Base-by-base conservation (phyloP, 495 filamentous ascomycete genomes). In the Amorphotheca resinae region DNA sequence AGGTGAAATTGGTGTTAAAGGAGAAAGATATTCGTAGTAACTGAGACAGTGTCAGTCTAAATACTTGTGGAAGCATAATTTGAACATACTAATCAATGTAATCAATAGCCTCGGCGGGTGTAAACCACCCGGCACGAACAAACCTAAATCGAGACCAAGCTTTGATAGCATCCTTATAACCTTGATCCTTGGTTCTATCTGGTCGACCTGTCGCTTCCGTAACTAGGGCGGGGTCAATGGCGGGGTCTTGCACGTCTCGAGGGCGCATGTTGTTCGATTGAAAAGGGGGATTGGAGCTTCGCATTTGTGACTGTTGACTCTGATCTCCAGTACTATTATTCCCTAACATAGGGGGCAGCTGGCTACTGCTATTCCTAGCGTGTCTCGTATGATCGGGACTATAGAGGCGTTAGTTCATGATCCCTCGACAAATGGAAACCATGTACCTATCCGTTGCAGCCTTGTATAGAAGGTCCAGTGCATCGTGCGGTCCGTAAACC, bases 61-160 rank as follows among this genome's bases (percentile, higher is more conserved):
- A 9, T n/a, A 16, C 14, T 11, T 15, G 34, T 1, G 5, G 23
- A 2, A 23, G 28, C 34, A 22, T 14, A 33, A 48, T 40, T 26
- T 11, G 15, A 15, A 53, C 74, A 53, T 70, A 91, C 80, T 95
- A 96, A 56, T 83, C 78, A 50, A 98, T 82, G 56, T 95, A 98
- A 21, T 75, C 78, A 58, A 96, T 85, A 1, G 83, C 88, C 59
- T 98, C 91, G 50, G 79, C 75, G 1, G 89, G 85, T 0, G 87
- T 94, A 53, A 98, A 88, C 91, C 91, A 98, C 16, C 91, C 91
- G 6, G 85, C 87, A 38, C 85, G 80, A 15, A 96, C 89, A 59
- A 96, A 95, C 42, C 87, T 77, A 53, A 93, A 79, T 50, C 84
- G 73, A 8, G 82, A 79, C 91, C 91, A 98, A 8, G 84, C 83